Evolutionary conservation across 257 asterid genomes (phyloP), one percentile per base, ranked within the genome.

Genomic region (Paulownia fortunei): DNA sequence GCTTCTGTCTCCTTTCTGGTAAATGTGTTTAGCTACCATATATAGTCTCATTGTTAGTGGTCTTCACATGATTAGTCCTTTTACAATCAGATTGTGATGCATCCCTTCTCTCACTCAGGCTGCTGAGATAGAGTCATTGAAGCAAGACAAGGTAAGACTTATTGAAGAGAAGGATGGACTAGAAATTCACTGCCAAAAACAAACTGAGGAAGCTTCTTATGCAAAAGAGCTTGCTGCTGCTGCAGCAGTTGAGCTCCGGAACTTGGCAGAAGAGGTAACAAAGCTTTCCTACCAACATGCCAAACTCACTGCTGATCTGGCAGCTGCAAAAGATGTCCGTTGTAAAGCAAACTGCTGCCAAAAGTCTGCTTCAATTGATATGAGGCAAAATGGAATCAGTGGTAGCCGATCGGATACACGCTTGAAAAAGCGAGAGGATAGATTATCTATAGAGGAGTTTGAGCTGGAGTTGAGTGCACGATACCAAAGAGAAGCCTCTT

Each of bases 211-310:
- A 86, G 91, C 95, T 77, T 84, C 86, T 18, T 90, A 92, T 68
- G 97, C 97, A 12, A 92, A 88, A 82, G 95, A 92, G 80, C 88
- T 92, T 21, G 97, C 97, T 7, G 85, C 92, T 21, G 96, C 93
- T 10, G 97, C 97, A 32, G 97, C 96, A 78, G 92, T 86, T 51
- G 97, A 92, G 86, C 97, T 92, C 54, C 91, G 89, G 34, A 90
- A 87, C 85, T 82, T 92, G 80, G 97, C 96, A 34, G 94, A 86
- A 81, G 96, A 92, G 86, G 94, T 90, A 56, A 89, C 93, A 3
- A 90, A 89, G 75, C 95, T 92, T 72, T 90, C 97, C 77, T 92
- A 90, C 79, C 87, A 88, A 77, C 90, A 92, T 39, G 93, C 92
- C 80, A 86, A 83, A 84, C 92, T 90, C 79, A 69, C 55, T 61